Evolutionary conservation across 2,329 filamentous ascomycete species (phyloP), one percentile per base, ranked within the genome.

Genomic region (Monosporascus sp.): DNA sequence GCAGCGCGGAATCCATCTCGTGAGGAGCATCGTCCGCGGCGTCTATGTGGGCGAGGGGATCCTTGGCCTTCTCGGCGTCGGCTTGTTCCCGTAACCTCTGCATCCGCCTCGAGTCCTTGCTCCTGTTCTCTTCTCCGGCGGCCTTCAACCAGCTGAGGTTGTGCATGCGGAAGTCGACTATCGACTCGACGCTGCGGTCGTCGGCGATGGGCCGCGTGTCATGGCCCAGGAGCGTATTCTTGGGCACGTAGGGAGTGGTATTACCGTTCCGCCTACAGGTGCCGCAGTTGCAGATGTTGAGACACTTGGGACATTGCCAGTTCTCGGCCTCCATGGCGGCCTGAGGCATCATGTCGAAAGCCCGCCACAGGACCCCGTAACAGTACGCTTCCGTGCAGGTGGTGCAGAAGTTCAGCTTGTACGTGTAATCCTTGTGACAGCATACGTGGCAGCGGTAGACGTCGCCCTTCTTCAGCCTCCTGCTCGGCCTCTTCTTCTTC

Each of bases 161-260:
- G 51, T 95, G 93, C 41, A 90, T 79, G 26, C 89, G 85, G 70
- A 97, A 97, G 67, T 97, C 91, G 8, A 97, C 91, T 22, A 97
- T 79, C 24, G 85, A 87, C 69, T 97, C 93, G 6, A 96, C 85
- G 64, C 92, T 97, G 56, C 94, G 85, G 50, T 90, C 87, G 71
- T 99, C 94, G 2, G 94, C 93, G 48, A 97, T 86, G 36, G 88
- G 87, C 51, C 85, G 88, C 0, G 94, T 99, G 61, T 97, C 91
- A 63, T 97, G 91, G 0, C 94, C 94, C 2, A 97, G 81, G 1
- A 93, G 77, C 1, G 91, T 96, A 53, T 88, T 90, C 64, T 90
- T 94, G 0, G 94, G 94, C 50, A 88, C 84, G 64, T 96, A 96
- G 0, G 92, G 89, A 5, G 78, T 79, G 62, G 88, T 88, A n/a